Conservation (phyloP, 2,329 filamentous ascomycete genomes). For the Pseudogymnoascus sp. region DNA sequence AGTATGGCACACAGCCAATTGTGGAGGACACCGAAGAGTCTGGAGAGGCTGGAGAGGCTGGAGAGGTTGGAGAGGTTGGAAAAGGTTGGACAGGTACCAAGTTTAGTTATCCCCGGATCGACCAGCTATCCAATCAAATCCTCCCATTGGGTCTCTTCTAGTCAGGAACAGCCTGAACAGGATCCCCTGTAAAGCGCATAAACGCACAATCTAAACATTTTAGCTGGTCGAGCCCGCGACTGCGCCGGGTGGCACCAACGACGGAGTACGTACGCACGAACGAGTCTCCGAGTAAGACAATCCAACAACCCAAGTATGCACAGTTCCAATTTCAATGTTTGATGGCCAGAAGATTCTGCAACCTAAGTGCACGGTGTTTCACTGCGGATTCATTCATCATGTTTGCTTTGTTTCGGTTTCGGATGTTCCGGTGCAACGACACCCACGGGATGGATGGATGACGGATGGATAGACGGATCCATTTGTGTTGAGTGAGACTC, state of each 20-base stretch:
- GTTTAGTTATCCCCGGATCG: not conserved
- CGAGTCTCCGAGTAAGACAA: not conserved
- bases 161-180: not conserved
- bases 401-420: conserved; percentile 4
- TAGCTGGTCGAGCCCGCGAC: not conserved
- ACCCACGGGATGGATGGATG: not conserved
- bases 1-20: not conserved
- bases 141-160: not conserved
- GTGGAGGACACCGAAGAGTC: not conserved
- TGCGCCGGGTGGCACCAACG: not conserved
- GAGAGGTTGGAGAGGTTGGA: not conserved
- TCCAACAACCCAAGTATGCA: not conserved
- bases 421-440: not conserved
- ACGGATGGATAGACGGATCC: not conserved
- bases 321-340: not conserved
- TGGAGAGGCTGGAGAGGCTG: not conserved
- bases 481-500: not conserved
- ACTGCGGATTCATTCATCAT: not conserved
- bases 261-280: not conserved
- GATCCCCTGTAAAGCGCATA: conserved; percentile 4
- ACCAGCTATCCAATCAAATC: not conserved
- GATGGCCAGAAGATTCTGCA: conserved; percentile 5
- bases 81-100: not conserved
- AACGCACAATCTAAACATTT: not conserved
- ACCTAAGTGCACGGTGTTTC: not conserved